Evolutionary conservation across 208 protist genomes (phyloP).

Genomic region (Porcisia deanei): DNA sequence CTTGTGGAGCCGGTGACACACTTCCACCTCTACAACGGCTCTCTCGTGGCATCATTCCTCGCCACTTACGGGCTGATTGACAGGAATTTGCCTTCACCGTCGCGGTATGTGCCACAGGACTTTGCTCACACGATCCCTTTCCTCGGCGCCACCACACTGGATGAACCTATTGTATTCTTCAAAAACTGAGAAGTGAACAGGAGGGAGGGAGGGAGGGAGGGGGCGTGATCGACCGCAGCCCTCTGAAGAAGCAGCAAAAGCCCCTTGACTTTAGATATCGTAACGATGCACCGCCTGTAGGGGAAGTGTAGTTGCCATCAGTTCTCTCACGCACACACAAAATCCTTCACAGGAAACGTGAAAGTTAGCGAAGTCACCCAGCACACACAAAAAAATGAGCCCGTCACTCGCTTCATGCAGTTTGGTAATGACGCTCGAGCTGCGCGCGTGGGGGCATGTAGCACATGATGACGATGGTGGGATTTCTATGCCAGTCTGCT

Average conservation of each 20-base stretch:
- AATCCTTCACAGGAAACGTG: slow-evolving; percentile 2
- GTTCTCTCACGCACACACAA: slow-evolving; percentile 7
- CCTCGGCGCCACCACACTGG: slow-evolving; percentile 58
- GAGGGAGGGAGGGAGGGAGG: not conserved
- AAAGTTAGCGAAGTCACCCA: not conserved
- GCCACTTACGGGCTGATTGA: slow-evolving; percentile 77
- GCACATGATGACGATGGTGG: no score
- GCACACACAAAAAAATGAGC: not conserved
- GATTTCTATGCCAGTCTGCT: not conserved
- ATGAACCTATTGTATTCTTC: slow-evolving; percentile 84
- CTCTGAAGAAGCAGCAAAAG: not conserved
- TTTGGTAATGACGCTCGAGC: not conserved
- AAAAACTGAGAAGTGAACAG: slow-evolving; percentile 41
- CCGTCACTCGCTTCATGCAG: not conserved
- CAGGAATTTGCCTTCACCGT: slow-evolving; percentile 61
- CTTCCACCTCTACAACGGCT: slow-evolving; percentile 84
- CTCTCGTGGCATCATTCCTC: slow-evolving; percentile 80
- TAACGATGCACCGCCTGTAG: not conserved
- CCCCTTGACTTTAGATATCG: not conserved
- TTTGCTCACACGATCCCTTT: slow-evolving; percentile 85
- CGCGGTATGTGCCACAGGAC: slow-evolving; percentile 86
- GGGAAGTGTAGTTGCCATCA: not conserved
- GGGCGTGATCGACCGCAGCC: not conserved
- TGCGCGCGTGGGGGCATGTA: not conserved
- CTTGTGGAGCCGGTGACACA: slow-evolving; percentile 31